Base-by-base conservation (phyloP, 805 yeast genomes). In the Schizosaccharomyces osmophilus region DNA sequence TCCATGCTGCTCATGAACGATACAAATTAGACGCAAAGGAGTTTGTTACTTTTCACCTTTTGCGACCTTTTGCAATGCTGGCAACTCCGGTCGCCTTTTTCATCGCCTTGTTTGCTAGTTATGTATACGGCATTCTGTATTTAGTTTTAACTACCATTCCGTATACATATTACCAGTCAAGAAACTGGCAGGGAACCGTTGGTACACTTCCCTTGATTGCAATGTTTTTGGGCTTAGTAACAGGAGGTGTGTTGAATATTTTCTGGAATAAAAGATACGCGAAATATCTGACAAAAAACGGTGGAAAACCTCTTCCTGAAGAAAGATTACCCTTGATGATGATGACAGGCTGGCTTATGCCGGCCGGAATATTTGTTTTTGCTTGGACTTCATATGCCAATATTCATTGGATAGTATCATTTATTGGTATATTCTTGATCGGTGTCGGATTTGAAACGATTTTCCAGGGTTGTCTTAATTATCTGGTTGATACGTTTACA, bases 1-100 rank as follows among this genome's bases (percentile, higher is more conserved):
- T 85, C 61, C 84, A 81, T 66, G 87, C 94, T 36, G 82, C 86
- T 8, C 87, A 82, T 67, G 93, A 85, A 67, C 79, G 77, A 63
- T 78, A 78, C 62, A 77, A 78, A 63, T 71, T 84, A 5, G 74
- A 80, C 26, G 51, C 83, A 58, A 75, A n/a, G n/a, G n/a, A n/a
- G n/a, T n/a, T n/a, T n/a, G n/a, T n/a, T n/a, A n/a, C n/a, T n/a
- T n/a, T n/a, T n/a, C n/a, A n/a, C n/a, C n/a, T n/a, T n/a, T n/a
- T n/a, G n/a, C n/a, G n/a, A n/a, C n/a, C n/a, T n/a, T n/a, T n/a
- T n/a, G n/a, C n/a, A n/a, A n/a, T n/a, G n/a, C n/a, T n/a, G n/a
- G n/a, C n/a, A n/a, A n/a, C n/a, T n/a, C n/a, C n/a, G n/a, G n/a
- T n/a, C n/a, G n/a, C n/a, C n/a, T n/a, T n/a, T n/a, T n/a, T n/a